Conservation (phyloP, 78 protist genomes). For the Monosiga brevicollis region DNA sequence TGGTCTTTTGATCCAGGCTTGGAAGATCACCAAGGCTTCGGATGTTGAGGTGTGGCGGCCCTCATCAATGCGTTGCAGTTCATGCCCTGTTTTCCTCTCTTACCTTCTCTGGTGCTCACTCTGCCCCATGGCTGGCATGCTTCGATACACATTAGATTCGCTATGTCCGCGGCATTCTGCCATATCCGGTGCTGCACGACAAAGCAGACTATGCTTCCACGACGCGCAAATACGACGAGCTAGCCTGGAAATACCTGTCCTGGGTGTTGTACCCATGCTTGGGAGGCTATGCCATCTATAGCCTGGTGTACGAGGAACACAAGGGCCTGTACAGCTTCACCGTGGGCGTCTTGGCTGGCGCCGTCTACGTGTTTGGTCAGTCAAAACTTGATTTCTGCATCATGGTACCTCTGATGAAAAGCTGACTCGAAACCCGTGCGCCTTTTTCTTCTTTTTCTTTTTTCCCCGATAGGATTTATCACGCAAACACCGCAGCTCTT, state of each 20-base stretch:
- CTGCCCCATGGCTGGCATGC: too few species aligned
- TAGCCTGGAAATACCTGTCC: conserved; percentile 62
- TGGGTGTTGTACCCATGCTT: conserved; percentile 53
- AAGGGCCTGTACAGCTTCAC: conserved; percentile 47
- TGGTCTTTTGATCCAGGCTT: conserved; percentile 72
- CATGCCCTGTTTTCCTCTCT: too few species aligned
- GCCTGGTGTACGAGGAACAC: conserved; percentile 63
- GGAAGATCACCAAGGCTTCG: too few species aligned
- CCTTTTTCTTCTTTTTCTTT: background rate
- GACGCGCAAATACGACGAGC: conserved; percentile 63
- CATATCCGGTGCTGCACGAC: background rate
- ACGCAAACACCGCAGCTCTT: conserved; percentile 89
- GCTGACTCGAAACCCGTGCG: too few species aligned
- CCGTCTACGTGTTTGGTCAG: conserved; percentile 57
- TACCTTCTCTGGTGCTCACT: too few species aligned
- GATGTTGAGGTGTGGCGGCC: too few species aligned
- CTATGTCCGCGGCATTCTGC: background rate
- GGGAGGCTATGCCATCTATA: conserved; percentile 64
- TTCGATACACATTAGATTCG: too few species aligned
- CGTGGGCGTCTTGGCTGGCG: background rate
- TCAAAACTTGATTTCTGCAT: too few species aligned
- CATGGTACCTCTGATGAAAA: too few species aligned
- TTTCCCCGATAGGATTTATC: conserved; percentile 44
- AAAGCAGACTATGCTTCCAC: conserved; percentile 29
- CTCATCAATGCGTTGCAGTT: too few species aligned